These are phyloP conservation scores for Atkinsonella hypoxylon DNA, from an alignment of 2,329 filamentous ascomycete species.

Conservation along the genomic window DNA sequence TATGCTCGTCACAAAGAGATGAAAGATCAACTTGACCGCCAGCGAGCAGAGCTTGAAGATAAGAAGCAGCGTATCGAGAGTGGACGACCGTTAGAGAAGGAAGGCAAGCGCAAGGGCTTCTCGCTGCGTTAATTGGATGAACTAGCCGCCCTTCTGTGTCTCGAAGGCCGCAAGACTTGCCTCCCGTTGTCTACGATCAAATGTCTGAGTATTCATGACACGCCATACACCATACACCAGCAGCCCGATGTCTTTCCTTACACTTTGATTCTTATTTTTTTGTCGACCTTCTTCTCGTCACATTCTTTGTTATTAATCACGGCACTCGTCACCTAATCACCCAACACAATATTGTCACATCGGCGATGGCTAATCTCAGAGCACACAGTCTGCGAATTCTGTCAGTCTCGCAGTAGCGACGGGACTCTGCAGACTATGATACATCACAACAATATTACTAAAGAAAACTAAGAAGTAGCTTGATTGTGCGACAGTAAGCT, in stretches of 20 bases:
- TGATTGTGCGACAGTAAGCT: conserved; percentile 1
- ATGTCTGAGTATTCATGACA: conserved; percentile 47
- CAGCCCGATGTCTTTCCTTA: conserved; percentile 43
- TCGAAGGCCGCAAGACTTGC: conserved; percentile 4
- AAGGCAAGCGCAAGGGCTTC: conserved; percentile 98
- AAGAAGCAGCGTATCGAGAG: conserved; percentile 96
- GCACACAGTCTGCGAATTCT: conserved; percentile 20
- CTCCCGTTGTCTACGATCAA: conserved; percentile 31
- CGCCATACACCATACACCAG: conserved; percentile 45
- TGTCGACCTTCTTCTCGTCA: conserved; percentile 20
- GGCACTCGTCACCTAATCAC: conserved; percentile 24
- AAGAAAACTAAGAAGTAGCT: conserved; percentile 7
- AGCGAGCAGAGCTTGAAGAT: conserved; percentile 90
- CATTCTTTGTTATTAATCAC: conserved; percentile 25
- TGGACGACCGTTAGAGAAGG: conserved; percentile 90
- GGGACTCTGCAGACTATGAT: conserved; percentile 17
- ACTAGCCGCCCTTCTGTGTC: neutral
- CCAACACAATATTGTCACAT: conserved; percentile 22
- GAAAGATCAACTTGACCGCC: conserved; percentile 97
- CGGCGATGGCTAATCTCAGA: conserved; percentile 18
- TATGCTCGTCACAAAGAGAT: conserved; percentile 98
- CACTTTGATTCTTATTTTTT: conserved; percentile 31
- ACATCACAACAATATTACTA: conserved; percentile 7
- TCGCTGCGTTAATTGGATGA: conserved; percentile 69
- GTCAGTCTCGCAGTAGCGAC: conserved; percentile 19